A percentile compares a stretch with the other conserved stretches of the same genome.
Evolutionary conservation across 495 filamentous ascomycete genomes (phyloP).

Genomic region (Aspergillus mulundensis): DNA sequence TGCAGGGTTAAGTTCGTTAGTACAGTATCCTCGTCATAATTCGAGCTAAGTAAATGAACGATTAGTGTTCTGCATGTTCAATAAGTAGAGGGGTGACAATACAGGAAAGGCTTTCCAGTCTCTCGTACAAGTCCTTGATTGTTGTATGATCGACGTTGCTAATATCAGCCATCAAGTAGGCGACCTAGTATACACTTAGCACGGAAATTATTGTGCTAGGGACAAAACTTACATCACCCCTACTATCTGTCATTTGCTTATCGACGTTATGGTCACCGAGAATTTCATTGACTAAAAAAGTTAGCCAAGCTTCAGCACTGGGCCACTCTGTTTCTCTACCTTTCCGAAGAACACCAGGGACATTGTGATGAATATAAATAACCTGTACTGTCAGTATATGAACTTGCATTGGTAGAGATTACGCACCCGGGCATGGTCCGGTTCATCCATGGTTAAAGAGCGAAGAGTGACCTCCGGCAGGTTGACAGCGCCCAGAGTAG

Average conservation of each 20-base stretch:
- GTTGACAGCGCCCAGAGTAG: slow-evolving; percentile 88
- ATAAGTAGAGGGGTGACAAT: slow-evolving; percentile 19
- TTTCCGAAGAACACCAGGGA: slow-evolving; percentile 88
- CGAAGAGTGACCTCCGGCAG: slow-evolving; percentile 90
- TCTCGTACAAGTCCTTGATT: slow-evolving; percentile 81
- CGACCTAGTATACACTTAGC: slow-evolving; percentile 48
- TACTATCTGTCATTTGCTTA: slow-evolving; percentile 94
- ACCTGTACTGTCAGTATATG: slow-evolving; percentile 45
- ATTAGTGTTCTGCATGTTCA: slow-evolving; percentile 6
- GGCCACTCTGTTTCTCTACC: slow-evolving; percentile 38
- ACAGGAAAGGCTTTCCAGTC: slow-evolving; percentile 78
- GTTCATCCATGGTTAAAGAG: slow-evolving; percentile 79
- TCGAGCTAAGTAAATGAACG: slow-evolving; percentile 48
- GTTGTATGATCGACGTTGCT: slow-evolving; percentile 74
- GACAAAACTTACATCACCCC: slow-evolving; percentile 65
- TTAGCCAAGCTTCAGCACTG: neutral
- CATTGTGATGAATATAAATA: slow-evolving; percentile 93
- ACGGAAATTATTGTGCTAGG: no score
- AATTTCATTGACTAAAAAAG: slow-evolving; percentile 74
- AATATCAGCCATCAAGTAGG: slow-evolving; percentile 98
- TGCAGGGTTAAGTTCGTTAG: slow-evolving; percentile 33
- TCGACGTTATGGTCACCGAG: slow-evolving; percentile 95
- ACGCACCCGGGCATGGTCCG: slow-evolving; percentile 74
- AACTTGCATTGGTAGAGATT: neutral
- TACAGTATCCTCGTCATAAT: slow-evolving; percentile 88